phyloP scores from a whole-genome alignment of 148 eudicot species.

The Dianthus caryophyllus region DNA sequence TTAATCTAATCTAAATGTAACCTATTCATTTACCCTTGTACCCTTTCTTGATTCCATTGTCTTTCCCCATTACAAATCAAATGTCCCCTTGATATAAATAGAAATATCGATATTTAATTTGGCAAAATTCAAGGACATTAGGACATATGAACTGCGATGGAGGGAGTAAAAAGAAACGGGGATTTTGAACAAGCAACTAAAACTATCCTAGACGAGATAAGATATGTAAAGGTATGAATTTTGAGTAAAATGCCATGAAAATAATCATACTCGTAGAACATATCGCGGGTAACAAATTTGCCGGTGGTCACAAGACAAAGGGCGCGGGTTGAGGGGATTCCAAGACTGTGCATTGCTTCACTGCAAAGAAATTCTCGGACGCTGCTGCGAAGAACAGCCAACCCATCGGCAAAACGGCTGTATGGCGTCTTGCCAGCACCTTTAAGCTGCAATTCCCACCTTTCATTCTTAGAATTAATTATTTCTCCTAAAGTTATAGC shows the following conservation, averaged over 20 bases:
- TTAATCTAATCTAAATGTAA: too few species aligned
- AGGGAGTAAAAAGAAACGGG: too few species aligned
- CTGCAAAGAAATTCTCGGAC: slow-evolving; percentile 94
- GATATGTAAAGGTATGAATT: neutral
- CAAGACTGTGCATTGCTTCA: slow-evolving; percentile 94
- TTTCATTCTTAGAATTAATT: slow-evolving; percentile 69
- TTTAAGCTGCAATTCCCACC: slow-evolving; percentile 97
- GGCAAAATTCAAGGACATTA: too few species aligned
- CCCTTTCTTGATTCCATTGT: too few species aligned
- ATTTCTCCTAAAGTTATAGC: slow-evolving; percentile 91
- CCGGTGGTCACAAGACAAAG: slow-evolving; percentile 92
- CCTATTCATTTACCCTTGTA: too few species aligned
- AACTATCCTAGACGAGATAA: neutral
- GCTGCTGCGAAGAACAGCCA: slow-evolving; percentile 95
- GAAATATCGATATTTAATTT: too few species aligned
- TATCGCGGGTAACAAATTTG: slow-evolving; percentile 76
- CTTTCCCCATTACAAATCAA: too few species aligned
- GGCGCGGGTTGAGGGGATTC: slow-evolving; percentile 96
- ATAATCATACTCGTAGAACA: slow-evolving; percentile 91
- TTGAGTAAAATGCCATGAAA: slow-evolving; percentile 2
- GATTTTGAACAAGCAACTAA: neutral
- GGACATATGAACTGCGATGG: too few species aligned
- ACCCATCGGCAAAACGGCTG: slow-evolving; percentile 98
- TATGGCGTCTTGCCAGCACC: slow-evolving; percentile 98
- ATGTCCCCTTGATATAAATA: too few species aligned